Conservation (phyloP, 495 filamentous ascomycete genomes). For the Tuber melanosporum region DNA sequence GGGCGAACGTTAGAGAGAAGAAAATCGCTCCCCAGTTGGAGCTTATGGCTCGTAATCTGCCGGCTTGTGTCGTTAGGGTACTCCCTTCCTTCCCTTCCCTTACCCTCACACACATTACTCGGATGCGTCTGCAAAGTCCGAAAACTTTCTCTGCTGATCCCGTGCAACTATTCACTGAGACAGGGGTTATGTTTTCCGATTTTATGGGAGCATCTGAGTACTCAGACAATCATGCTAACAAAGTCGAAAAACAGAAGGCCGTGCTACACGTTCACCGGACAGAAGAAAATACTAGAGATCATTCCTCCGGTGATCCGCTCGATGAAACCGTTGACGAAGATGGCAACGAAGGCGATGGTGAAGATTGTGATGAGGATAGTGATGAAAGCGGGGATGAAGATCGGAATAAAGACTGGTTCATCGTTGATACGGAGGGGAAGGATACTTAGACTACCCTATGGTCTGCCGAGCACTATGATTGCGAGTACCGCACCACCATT, state of each 20-base stretch:
- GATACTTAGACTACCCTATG: background rate
- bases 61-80: background rate
- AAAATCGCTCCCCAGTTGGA: background rate
- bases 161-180: too few species aligned
- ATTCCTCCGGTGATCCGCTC: background rate
- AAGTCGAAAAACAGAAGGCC: background rate
- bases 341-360: background rate
- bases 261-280: background rate
- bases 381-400: background rate
- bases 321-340: background rate
- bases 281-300: background rate
- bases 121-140: background rate
- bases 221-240: background rate
- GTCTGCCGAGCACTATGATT: background rate
- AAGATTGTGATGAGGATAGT: background rate
- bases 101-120: background rate
- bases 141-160: background rate
- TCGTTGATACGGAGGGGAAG: background rate
- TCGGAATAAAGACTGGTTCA: background rate
- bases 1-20: background rate
- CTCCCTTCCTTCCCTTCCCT: background rate
- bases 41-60: background rate
- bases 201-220: background rate
- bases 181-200: background rate
- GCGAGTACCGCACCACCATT: background rate